Percentiles rank a stretch among this genome's conserved stretches.
These are phyloP conservation scores for Mycena maculata DNA, from an alignment of 768 basidiomycete species.

Conservation along the genomic window DNA sequence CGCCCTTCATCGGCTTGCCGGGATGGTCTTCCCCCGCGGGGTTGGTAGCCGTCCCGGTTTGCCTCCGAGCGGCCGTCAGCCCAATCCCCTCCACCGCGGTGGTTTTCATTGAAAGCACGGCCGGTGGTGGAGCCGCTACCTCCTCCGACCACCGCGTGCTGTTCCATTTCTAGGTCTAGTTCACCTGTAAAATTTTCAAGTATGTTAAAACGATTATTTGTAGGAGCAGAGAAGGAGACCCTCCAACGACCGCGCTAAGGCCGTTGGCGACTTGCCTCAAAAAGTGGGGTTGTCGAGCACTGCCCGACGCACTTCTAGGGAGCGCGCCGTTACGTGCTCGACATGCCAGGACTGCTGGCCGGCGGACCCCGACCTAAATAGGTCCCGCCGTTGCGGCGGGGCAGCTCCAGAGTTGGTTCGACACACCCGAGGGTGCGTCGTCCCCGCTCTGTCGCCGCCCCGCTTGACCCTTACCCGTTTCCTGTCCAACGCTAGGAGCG, in stretches of 20 bases:
- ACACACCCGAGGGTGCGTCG: not conserved
- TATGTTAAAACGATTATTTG: not conserved
- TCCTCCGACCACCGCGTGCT: not conserved
- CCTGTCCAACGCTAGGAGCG: too few species aligned
- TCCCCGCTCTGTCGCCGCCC: not conserved
- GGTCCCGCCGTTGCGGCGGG: not conserved
- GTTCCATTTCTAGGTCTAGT: not conserved
- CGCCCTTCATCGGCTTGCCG: not conserved
- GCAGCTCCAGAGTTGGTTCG: not conserved
- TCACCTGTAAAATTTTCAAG: not conserved
- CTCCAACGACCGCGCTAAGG: not conserved
- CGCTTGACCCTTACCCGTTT: not conserved
- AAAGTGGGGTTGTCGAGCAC: not conserved
- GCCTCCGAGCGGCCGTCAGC: slow-evolving; percentile 8
- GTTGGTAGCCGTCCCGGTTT: slow-evolving; percentile 5
- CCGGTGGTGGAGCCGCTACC: slow-evolving; percentile 3
- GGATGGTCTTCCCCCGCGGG: not conserved
- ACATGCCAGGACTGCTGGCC: not conserved
- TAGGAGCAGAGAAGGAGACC: not conserved
- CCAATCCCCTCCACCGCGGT: not conserved
- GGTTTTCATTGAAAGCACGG: not conserved
- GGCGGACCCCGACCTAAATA: not conserved
- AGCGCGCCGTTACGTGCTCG: not conserved
- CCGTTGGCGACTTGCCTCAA: not conserved
- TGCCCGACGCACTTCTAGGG: not conserved